Evolutionary conservation across 495 filamentous ascomycete species (phyloP).

Genomic region (Clavariopsis aquatica): DNA sequence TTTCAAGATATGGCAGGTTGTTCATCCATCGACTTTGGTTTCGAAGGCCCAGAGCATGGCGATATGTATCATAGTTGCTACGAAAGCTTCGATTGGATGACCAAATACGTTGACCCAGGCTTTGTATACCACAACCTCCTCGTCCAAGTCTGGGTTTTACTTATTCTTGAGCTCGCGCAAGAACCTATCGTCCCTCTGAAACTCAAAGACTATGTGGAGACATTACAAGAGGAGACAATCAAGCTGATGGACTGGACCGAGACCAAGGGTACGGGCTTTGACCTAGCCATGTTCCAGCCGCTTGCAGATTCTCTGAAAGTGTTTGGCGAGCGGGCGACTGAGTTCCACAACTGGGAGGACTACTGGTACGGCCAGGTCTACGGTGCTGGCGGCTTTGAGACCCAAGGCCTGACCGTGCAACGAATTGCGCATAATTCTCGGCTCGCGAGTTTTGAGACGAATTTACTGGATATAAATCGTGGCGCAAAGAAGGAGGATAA

Average conservation of each 20-base stretch:
- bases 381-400: constrained; percentile 69
- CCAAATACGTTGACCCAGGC: constrained; percentile 71
- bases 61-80: constrained; percentile 84
- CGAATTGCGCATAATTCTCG: constrained; percentile 63
- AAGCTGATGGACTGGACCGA: constrained; percentile 63
- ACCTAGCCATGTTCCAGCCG: constrained; percentile 50
- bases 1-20: constrained; percentile 95
- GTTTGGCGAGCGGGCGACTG: constrained; percentile 58
- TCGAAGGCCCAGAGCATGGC: constrained; percentile 57
- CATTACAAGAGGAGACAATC: constrained; percentile 60
- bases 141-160: constrained; percentile 74
- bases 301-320: constrained; percentile 62
- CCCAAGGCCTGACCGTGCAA: constrained; percentile 60
- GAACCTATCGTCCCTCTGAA: constrained; percentile 80
- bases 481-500: constrained; percentile 53
- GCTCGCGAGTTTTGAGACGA: constrained; percentile 72
- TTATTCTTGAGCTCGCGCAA: constrained; percentile 85
- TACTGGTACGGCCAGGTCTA: constrained; percentile 70
- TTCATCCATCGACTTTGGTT: constrained; percentile 84
- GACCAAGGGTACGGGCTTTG: constrained; percentile 51
- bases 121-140: constrained; percentile 81
- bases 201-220: constrained; percentile 70
- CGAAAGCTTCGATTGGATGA: constrained; percentile 88
- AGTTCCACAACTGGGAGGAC: constrained; percentile 73
- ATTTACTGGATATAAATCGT: constrained; percentile 69